Evolutionary conservation across 352 stramenopile species (phyloP).

Genomic region (Peronospora destructor): DNA sequence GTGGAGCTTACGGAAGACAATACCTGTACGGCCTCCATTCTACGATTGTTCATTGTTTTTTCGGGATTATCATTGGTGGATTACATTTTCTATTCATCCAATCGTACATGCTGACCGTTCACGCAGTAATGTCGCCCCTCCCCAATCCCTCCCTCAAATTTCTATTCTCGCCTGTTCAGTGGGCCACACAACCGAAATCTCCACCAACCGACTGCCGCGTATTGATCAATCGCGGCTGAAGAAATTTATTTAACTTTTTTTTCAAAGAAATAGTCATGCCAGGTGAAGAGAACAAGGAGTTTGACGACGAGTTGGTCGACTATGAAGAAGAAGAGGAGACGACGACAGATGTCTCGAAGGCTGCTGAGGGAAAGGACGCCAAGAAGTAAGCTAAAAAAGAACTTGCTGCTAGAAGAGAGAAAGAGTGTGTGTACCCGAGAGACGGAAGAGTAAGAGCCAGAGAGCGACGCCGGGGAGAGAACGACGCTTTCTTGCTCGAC

Average conservation of each 20-base stretch:
- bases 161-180: constrained; percentile 7
- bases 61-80: constrained; percentile 4
- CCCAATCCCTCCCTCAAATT: constrained; percentile 16
- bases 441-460: constrained; percentile 15
- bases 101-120: constrained; percentile 2
- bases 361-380: constrained; percentile 75
- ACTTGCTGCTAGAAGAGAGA: constrained; percentile 15
- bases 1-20: constrained; percentile 8
- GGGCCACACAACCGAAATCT: constrained; percentile 38
- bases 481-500: constrained; percentile 19
- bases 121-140: constrained; percentile 20
- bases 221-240: constrained; percentile 8
- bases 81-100: constrained; percentile 13
- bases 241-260: constrained; percentile 1
- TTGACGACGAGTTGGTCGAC: constrained; percentile 85
- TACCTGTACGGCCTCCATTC: constrained; percentile 3
- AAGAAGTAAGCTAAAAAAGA: constrained; percentile 83
- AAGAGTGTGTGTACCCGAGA: constrained; percentile 11
- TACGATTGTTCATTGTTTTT: neutral
- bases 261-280: constrained; percentile 40
- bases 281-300: constrained; percentile 84
- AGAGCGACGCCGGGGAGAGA: constrained; percentile 14
- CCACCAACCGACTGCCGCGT: constrained; percentile 19
- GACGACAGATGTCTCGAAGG: constrained; percentile 68
- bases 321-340: constrained; percentile 86